Percentiles rank a stretch among this genome's conserved stretches.
phyloP scores from a whole-genome alignment of 2,329 filamentous ascomycete species.

The Penicillium nordicum region DNA sequence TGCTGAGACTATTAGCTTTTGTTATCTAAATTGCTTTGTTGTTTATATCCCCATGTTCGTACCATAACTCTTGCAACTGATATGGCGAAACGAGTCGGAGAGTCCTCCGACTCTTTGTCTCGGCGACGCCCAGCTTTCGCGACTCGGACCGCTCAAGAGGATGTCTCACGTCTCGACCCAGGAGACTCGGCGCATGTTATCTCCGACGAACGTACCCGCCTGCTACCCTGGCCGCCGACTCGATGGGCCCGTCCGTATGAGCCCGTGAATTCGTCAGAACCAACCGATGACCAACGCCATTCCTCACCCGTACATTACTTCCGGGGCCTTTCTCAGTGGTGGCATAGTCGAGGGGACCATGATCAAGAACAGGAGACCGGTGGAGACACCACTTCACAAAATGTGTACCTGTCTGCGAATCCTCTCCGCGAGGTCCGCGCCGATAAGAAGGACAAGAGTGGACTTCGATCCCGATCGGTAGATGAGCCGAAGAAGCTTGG shows the following conservation, averaged over 20 bases:
- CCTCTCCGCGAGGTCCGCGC: conserved; percentile 26
- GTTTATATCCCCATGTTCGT: conserved; percentile 3
- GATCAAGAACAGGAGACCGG: conserved; percentile 9
- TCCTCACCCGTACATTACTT: conserved; percentile 24
- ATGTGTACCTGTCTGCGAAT: conserved; percentile 17
- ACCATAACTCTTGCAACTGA: conserved; percentile 4
- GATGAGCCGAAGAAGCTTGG: conserved; percentile 62
- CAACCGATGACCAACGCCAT: conserved; percentile 13
- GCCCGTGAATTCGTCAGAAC: conserved; percentile 20
- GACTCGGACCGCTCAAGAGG: conserved; percentile 38
- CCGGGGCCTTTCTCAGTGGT: conserved; percentile 26
- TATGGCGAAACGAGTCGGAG: conserved; percentile 23
- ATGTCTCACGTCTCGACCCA: conserved; percentile 36
- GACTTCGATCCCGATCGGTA: conserved; percentile 23
- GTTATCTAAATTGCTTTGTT: background rate
- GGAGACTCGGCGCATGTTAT: conserved; percentile 25
- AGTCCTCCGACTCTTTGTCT: conserved; percentile 28
- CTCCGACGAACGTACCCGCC: conserved; percentile 21
- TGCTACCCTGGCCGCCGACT: conserved; percentile 23
- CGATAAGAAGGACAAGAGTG: conserved; percentile 33
- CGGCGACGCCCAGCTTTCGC: conserved; percentile 40
- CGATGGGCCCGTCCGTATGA: conserved; percentile 25
- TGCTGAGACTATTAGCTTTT: background rate
- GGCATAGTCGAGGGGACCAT: conserved; percentile 13
- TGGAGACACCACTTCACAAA: conserved; percentile 8